Conservation (phyloP, 805 yeast genomes). For the Lipomyces starkeyi region DNA sequence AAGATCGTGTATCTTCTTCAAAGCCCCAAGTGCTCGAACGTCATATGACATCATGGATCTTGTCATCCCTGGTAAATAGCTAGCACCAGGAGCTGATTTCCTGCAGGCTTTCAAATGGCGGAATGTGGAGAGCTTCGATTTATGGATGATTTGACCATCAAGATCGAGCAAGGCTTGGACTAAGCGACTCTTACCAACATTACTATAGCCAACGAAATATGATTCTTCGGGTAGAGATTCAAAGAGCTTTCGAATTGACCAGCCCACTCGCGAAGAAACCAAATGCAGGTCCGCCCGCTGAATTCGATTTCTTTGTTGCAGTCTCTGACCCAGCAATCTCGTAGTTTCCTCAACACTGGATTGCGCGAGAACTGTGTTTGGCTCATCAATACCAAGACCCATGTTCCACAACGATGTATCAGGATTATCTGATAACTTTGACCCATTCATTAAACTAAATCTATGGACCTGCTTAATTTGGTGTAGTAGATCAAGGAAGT, state of each 20-base stretch:
- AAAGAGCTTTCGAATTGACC: slow-evolving; percentile 57
- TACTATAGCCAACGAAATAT: slow-evolving; percentile 80
- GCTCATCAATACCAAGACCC: slow-evolving; percentile 5
- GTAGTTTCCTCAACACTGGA: neutral
- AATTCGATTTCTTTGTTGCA: neutral
- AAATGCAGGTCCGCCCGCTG: slow-evolving; percentile 51
- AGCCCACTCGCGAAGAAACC: slow-evolving; percentile 58
- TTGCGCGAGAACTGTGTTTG: neutral
- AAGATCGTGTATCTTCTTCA: slow-evolving; percentile 40
- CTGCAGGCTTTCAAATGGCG: slow-evolving; percentile 30
- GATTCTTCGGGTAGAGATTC: slow-evolving; percentile 46
- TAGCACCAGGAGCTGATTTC: slow-evolving; percentile 51
- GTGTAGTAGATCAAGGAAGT: slow-evolving; percentile 11
- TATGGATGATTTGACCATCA: slow-evolving; percentile 49
- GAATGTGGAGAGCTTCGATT: neutral
- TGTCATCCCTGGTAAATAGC: slow-evolving; percentile 71
- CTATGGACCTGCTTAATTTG: slow-evolving; percentile 5
- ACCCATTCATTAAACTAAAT: neutral
- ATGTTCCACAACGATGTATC: slow-evolving; percentile 17
- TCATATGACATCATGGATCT: slow-evolving; percentile 55
- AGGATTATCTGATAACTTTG: neutral
- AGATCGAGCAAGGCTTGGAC: slow-evolving; percentile 72
- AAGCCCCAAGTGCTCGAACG: slow-evolving; percentile 44
- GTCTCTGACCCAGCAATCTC: neutral
- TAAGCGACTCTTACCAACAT: slow-evolving; percentile 84